Conservation (phyloP, 345 rosid species). For the Geranium rotundifolium region DNA sequence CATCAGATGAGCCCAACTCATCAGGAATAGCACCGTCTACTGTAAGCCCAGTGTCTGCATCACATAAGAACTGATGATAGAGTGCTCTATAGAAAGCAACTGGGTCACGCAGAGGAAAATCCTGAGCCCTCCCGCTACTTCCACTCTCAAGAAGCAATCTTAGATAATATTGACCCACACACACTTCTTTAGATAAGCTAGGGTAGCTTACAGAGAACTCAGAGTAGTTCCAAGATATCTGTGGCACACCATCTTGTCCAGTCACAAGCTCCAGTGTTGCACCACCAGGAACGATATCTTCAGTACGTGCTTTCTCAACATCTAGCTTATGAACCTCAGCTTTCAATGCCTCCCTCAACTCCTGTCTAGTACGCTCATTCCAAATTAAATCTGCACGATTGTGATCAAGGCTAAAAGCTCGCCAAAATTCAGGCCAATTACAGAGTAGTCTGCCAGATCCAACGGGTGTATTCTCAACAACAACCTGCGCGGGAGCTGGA, state of each 20-base stretch:
- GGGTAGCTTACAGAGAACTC: slow-evolving; percentile 84
- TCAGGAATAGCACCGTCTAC: slow-evolving; percentile 93
- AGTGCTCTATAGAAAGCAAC: slow-evolving; percentile 95
- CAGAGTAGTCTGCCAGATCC: slow-evolving; percentile 89
- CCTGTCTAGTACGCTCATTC: slow-evolving; percentile 99
- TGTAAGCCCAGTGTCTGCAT: slow-evolving; percentile 94
- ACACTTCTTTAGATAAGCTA: slow-evolving; percentile 96
- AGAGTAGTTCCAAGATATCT: slow-evolving; percentile 95
- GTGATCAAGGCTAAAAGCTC: slow-evolving; percentile 96
- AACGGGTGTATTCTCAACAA: slow-evolving; percentile 81
- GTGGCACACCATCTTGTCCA: slow-evolving; percentile 69
- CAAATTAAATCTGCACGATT: slow-evolving; percentile 98
- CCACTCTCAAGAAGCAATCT: slow-evolving; percentile 96
- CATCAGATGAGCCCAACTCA: slow-evolving; percentile 91
- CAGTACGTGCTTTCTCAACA: slow-evolving; percentile 93
- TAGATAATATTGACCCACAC: slow-evolving; percentile 96
- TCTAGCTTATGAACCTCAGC: slow-evolving; percentile 95
- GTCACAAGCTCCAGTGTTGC: slow-evolving; percentile 37
- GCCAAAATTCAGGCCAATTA: slow-evolving; percentile 98
- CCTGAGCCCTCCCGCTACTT: slow-evolving; percentile 81
- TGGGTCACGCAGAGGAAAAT: slow-evolving; percentile 95
- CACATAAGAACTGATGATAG: slow-evolving; percentile 94
- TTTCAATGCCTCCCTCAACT: slow-evolving; percentile 88
- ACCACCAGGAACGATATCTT: slow-evolving; percentile 83
- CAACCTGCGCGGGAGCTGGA: slow-evolving; percentile 98